Evolutionary conservation across 306 rosid genomes (phyloP), one percentile per base, ranked within the genome.

Genomic region (Dryas drummondii): DNA sequence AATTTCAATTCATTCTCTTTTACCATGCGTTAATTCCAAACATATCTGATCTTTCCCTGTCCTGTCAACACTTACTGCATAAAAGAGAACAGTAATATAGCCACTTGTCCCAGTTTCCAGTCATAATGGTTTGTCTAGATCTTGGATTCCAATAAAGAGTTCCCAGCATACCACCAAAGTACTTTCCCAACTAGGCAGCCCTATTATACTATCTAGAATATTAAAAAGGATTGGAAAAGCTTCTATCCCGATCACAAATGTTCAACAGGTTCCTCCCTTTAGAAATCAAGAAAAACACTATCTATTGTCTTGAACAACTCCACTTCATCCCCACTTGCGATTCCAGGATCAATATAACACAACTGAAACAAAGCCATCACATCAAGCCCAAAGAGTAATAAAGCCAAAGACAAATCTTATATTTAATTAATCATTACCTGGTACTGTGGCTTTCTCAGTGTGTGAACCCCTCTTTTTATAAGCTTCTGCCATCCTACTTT

Each of bases 271-370:
- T 64, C 51, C 9, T 65, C 13, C 54, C 72, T 57, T 68, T 88
- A 89, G 50, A 89, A 61, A 83, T 88, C 94, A 82, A 88, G 84
- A 82, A 94, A 91, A 63, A 68, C 69, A 60, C 91, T 88, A 57
- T 89, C 81, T 59, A 93, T 79, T 68, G 88, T 88, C 88, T 86
- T 89, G 64, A 94, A 94, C 57, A 72, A 75, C 76, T 88, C 88
- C 79, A 86, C 62, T 75, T 89, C 94, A 75, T 75, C 88, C 71
- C 65, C 81, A 66, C 79, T 70, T 70, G 91, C 88, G 66, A 93
- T 68, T 79, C 96, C 96, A 56, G 89, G 86, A 78, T 91, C 96
- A 81, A 93, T 86, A 77, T 83, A 91, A 71, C 97, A 91, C 84
- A 91, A 71, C 92, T 89, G 94, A 80, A 88, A 85, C 50, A 75